Base-by-base conservation (phyloP, 768 basidiomycete genomes). In the Pleurotus platypus region DNA sequence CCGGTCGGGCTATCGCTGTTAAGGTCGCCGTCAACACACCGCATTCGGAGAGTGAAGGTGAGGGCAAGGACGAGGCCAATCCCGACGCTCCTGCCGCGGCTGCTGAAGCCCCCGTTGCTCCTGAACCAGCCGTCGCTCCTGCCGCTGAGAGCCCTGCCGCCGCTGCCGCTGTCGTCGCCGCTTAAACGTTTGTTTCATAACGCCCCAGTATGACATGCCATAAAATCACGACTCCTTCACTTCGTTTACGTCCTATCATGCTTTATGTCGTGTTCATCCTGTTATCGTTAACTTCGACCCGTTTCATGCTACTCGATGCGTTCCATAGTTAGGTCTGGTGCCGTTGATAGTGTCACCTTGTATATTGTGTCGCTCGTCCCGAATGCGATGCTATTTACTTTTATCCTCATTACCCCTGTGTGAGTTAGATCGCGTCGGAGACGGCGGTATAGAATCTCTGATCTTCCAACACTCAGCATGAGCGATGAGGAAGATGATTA, bases 1-100 rank as follows among this genome's bases (percentile, higher is more conserved):
- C 84, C 46, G 94, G 92, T 51, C 81, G 96, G 64, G 69, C 81
- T 61, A 87, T 99, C 68, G 90, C 90, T 60, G 92, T 98, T 78
- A 98, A 97, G 80, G 81, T 99, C 62, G 96, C 96, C 53, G 92
- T 98, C 72, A 93, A 96, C 75, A 78, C 88, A 54, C 78, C 82
- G 66, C 82, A 78, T 60, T 81, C 82, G 58, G 85, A 87, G 55
- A 82, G 79, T 40, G 72, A 68, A 37, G 81, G 67, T 57, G 75
- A 75, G 54, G 70, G 60, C 46, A 67, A 71, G 30, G 66, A 71
- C 56, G 64, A 64, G 37, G 70, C 65, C 39, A 37, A 56, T 39
- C 42, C 61, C 39, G 27, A 51, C 58, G 70, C 67, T 54, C 57
- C 58, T 24, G 64, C 63, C 46, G 63, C 67, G 60, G 61, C 64